Conservation (phyloP, 1,139 yeast species). For the Suhomyces coccinellae region DNA sequence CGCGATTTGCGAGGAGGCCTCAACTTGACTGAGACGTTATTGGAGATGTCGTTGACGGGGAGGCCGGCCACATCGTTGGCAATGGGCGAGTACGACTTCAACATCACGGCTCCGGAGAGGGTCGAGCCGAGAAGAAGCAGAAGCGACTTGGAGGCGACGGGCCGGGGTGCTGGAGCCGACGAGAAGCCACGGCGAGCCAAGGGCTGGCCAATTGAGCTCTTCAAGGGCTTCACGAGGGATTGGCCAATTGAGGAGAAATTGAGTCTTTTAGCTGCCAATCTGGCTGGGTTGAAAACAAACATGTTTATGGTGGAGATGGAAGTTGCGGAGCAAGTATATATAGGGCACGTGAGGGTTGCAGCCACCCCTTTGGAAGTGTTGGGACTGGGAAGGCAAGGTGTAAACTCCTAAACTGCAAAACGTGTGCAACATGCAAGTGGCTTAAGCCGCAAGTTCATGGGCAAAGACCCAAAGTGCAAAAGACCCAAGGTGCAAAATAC, state of each 20-base stretch:
- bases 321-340: slow-evolving; percentile 7
- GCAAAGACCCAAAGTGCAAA: too few relatives aligned
- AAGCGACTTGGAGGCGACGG: slow-evolving; percentile 6
- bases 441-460: too few relatives aligned
- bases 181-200: slow-evolving; percentile 2
- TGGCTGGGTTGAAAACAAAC: slow-evolving; percentile 11
- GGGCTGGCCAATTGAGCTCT: neutral
- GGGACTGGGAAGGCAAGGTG: neutral
- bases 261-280: slow-evolving; percentile 4
- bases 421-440: neutral
- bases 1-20: slow-evolving; percentile 6
- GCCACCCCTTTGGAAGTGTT: neutral
- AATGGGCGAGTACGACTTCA: slow-evolving; percentile 4
- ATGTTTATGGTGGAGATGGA: slow-evolving; percentile 3
- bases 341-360: slow-evolving; percentile 10
- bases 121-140: slow-evolving; percentile 11
- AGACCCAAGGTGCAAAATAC: too few relatives aligned
- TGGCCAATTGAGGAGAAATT: neutral
- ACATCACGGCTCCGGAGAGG: slow-evolving; percentile 5
- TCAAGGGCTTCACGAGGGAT: slow-evolving; percentile 1
- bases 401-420: neutral
- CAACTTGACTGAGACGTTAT: slow-evolving; percentile 2
- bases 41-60: slow-evolving; percentile 8
- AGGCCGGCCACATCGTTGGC: slow-evolving; percentile 12
- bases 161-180: slow-evolving; percentile 2